Evolutionary conservation across 2,329 filamentous ascomycete species (phyloP).

Genomic region (Cytospora chrysosperma): DNA sequence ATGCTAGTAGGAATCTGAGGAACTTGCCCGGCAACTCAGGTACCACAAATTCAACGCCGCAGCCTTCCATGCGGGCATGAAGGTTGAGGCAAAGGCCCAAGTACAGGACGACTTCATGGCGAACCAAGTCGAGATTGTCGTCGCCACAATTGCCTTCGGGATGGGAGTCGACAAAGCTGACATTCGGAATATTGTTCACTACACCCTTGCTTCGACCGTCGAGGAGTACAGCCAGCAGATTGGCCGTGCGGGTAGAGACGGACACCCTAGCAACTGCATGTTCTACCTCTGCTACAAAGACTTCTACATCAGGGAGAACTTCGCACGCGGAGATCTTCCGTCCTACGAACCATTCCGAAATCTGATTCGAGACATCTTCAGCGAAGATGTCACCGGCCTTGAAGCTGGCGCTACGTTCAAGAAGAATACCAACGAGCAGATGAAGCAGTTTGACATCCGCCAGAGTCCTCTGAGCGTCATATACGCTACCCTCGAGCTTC

Average conservation of each 20-base stretch:
- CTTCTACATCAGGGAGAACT: constrained; percentile 58
- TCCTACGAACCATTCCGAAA: constrained; percentile 47
- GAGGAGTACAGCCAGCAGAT: constrained; percentile 60
- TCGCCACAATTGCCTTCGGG: constrained; percentile 58
- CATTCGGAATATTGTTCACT: constrained; percentile 56
- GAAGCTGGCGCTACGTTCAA: constrained; percentile 45
- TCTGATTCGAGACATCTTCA: constrained; percentile 53
- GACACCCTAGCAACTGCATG: constrained; percentile 53
- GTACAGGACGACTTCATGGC: constrained; percentile 54
- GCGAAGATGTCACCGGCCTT: constrained; percentile 32
- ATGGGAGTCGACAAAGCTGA: constrained; percentile 60
- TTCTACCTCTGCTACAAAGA: constrained; percentile 58
- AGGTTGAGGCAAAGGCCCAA: constrained; percentile 41
- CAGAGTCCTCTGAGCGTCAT: constrained; percentile 50
- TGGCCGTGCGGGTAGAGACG: constrained; percentile 55
- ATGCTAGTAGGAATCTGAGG: constrained; percentile 41
- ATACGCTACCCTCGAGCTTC: constrained; percentile 60
- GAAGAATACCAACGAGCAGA: constrained; percentile 44
- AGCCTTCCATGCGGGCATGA: constrained; percentile 53
- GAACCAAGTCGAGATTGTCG: constrained; percentile 43
- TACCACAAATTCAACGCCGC: constrained; percentile 41
- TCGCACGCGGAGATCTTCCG: constrained; percentile 59
- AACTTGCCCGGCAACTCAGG: constrained; percentile 39
- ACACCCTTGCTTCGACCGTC: constrained; percentile 49
- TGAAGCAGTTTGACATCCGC: constrained; percentile 53